Percentiles rank a stretch among this genome's conserved stretches.
These are phyloP conservation scores for Pseudoscleropodium purum DNA, from an alignment of 225 moss, liverwort and hornwort genomes.

Conservation along the genomic window DNA sequence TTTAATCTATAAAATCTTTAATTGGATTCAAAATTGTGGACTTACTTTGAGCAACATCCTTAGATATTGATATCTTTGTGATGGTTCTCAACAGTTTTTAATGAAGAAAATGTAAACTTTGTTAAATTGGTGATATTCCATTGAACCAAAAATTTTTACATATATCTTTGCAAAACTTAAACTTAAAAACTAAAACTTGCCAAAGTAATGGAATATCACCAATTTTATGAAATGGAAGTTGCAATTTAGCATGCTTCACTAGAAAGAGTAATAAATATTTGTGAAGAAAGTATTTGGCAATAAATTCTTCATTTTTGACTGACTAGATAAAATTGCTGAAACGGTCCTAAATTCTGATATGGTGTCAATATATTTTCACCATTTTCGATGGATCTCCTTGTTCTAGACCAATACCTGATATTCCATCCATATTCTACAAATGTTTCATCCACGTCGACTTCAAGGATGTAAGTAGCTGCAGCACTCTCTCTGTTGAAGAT, in stretches of 20 bases:
- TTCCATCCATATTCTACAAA: neutral
- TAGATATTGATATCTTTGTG: neutral
- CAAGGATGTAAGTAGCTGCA: neutral
- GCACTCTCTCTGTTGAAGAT: neutral
- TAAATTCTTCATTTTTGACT: neutral
- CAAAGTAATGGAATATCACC: neutral
- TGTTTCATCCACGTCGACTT: neutral
- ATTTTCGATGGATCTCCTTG: neutral
- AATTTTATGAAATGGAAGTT: neutral
- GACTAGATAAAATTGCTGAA: too few species aligned
- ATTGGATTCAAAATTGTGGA: neutral
- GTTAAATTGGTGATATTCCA: neutral
- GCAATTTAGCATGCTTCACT: too few species aligned
- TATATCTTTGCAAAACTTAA: neutral
- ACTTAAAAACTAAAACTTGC: too few species aligned
- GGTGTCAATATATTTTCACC: neutral
- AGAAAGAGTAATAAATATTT: neutral
- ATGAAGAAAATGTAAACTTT: neutral
- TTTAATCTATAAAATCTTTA: neutral
- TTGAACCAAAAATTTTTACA: too few species aligned
- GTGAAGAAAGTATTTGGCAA: too few species aligned
- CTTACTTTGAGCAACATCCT: neutral
- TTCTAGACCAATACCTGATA: neutral
- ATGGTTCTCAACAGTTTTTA: neutral
- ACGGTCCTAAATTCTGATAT: neutral